Evolutionary conservation across 345 rosid species (phyloP).

Genomic region (Brassica napus): DNA sequence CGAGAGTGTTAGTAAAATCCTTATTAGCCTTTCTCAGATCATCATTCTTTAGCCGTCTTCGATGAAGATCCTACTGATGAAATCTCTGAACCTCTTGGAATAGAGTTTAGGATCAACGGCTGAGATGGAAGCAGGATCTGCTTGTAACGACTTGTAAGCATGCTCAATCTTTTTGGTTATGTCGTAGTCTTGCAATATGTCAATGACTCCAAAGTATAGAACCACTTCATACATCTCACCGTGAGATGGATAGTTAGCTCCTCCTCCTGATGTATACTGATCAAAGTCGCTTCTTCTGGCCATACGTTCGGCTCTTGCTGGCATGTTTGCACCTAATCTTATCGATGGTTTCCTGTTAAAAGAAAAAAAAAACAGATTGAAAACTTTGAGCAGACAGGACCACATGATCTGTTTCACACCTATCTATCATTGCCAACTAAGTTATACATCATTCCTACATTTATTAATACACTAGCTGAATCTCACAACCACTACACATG

Average conservation of each 20-base stretch:
- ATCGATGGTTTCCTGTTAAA: conserved; percentile 70
- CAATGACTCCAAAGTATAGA: conserved; percentile 94
- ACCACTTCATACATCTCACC: conserved; percentile 78
- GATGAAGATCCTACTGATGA: conserved; percentile 77
- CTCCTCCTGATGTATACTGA: conserved; percentile 76
- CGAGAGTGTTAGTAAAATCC: conserved; percentile 22
- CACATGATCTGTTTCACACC: conserved; percentile 36
- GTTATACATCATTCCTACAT: neutral
- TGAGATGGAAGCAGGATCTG: conserved; percentile 82
- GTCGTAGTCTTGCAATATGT: conserved; percentile 92
- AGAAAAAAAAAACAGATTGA: conserved; percentile 16
- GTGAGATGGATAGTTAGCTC: conserved; percentile 45
- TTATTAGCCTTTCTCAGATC: neutral
- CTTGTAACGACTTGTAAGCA: conserved; percentile 92
- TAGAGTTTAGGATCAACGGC: conserved; percentile 95
- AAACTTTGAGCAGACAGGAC: conserved; percentile 30
- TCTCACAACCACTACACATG: conserved; percentile 37
- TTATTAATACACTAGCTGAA: no score
- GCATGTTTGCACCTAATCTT: conserved; percentile 94
- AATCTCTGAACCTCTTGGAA: conserved; percentile 90
- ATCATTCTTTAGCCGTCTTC: conserved; percentile 67
- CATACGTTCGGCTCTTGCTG: conserved; percentile 85
- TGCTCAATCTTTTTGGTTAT: conserved; percentile 88
- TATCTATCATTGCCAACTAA: conserved; percentile 20
- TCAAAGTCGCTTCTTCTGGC: conserved; percentile 81